Base-by-base conservation (phyloP, 495 filamentous ascomycete genomes). In the Apodospora peruviana region DNA sequence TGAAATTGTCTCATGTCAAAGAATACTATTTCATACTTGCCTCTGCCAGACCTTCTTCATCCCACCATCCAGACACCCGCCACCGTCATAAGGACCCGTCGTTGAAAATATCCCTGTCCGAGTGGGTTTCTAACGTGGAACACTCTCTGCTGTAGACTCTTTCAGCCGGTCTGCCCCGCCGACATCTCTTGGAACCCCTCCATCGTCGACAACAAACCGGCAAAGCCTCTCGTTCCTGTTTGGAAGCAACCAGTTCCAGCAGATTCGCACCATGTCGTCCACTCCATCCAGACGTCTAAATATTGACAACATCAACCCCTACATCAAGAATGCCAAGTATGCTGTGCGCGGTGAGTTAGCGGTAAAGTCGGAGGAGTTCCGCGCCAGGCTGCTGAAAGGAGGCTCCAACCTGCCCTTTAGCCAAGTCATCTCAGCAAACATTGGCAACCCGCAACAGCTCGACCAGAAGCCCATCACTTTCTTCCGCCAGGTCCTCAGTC, bases 391-490 rank as follows among this genome's bases (percentile, higher is more conserved):
- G 19, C 59, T 65, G 22, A 68, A 70, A 27, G 58, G 64, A 37
- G 1, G 16, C 9, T 77, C 81, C 59, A 75, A 80, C 48, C 77
- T 97, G 37, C 93, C 93, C 21, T 98, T 98, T 64, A 77, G 87
- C 53, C 76, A 86, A 51, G 83, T 98, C 59, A 91, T 98, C 68
- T 88, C 86, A 45, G 93, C 93, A 68, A 98, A 98, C 69, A 98
- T 98, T 63, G 93, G 94, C 56, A 98, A 98, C 72, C 93, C 94
- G 5, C 93, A 98, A 64, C 94, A 97, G 70, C 84, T 98, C 47
- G 93, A 94, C 70, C 93, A 98, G 76, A 93, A 96, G 76, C 93
- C 93, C 56, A 90, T 98, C 61, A 97, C 91, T 55, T 98, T 95
- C 78, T 95, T 98, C 84, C 84, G 93, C 47, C 94, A 98, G 72